A percentile compares a stretch with the other conserved stretches of the same genome.
These are phyloP conservation scores for Curvularia sp. DNA, from an alignment of 2,329 filamentous ascomycete genomes.

Conservation along the genomic window DNA sequence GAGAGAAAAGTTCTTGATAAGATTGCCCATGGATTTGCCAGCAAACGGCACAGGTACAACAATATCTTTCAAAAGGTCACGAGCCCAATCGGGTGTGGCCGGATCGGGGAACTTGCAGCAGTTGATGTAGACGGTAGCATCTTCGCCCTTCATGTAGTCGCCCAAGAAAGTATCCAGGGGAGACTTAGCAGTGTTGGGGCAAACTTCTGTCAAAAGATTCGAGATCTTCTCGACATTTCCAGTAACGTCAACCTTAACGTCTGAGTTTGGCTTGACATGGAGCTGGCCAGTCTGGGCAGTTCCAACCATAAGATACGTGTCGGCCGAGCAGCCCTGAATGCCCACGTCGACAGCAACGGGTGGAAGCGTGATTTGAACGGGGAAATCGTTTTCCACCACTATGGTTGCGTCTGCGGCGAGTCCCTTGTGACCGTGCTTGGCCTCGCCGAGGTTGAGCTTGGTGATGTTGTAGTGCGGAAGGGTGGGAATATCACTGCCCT, in stretches of 20 bases:
- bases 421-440: constrained; percentile 63
- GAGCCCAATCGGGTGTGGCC: constrained; percentile 81
- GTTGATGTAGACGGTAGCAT: constrained; percentile 81
- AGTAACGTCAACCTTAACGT: constrained; percentile 72
- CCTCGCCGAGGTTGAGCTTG: constrained; percentile 79
- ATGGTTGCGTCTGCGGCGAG: constrained; percentile 84
- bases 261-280: constrained; percentile 70
- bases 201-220: constrained; percentile 72
- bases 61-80: constrained; percentile 79
- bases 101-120: constrained; percentile 73
- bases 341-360: constrained; percentile 83
- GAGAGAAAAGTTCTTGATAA: constrained; percentile 88
- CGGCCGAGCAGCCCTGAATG: constrained; percentile 78
- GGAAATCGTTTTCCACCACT: constrained; percentile 76
- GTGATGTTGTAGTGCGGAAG: constrained; percentile 85
- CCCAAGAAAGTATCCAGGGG: constrained; percentile 84
- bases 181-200: constrained; percentile 78
- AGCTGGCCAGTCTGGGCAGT: constrained; percentile 74
- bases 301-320: constrained; percentile 79
- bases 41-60: constrained; percentile 86
- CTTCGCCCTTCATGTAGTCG: constrained; percentile 80
- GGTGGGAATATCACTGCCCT: constrained; percentile 75
- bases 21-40: constrained; percentile 77
- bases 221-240: constrained; percentile 78
- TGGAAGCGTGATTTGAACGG: constrained; percentile 77